Evolutionary conservation across 1,284 basidiomycete species (phyloP), one percentile per base, ranked within the genome.

Genomic region (Cutaneotrichosporon sp.): DNA sequence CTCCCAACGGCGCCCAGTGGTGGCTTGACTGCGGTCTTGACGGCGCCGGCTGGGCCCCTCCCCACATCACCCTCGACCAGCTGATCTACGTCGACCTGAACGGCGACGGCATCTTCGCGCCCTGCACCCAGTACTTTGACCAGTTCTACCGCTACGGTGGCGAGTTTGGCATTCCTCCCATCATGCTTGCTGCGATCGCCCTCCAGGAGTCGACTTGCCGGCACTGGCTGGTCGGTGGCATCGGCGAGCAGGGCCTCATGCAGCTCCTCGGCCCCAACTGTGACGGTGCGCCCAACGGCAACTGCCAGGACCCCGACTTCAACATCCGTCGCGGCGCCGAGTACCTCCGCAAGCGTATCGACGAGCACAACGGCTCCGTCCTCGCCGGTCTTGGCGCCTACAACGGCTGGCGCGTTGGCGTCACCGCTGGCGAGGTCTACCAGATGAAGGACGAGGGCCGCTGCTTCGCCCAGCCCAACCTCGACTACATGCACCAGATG

Each of bases 231-330:
- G 25, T 29, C 14, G 47, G 47, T 20, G 47, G 47, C 18, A 50
- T 82, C 11, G 90, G 90, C 57, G 92, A 93, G 74, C 86, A 89
- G 69, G 92, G 91, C 47, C 66, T 84, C 58, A 93, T 94, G 91
- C 91, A 95, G 79, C 83, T 93, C 69, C 89, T 88, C 16, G 74
- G 80, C 51, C 89, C 90, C 69, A 94, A 94, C 79, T 95, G 91
- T 71, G 83, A 75, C 50, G 84, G 81, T 59, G 87, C 87, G 0
- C 86, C 87, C 3, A 79, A 78, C 14, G 84, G 84, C 63, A 72
- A 69, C 67, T 77, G 74, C 62, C 69, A 71, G 58, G 67, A 75
- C 60, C 45, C 70, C 47, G 67, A 89, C 86, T 84, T 85, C 60
- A 91, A 84, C 79, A 90, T 78, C 62, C 60, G 68, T 45, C 65